A percentile compares a stretch with the other conserved stretches of the same genome.
phyloP scores from a whole-genome alignment of 2,329 filamentous ascomycete genomes.

The Fusarium verrucosum region DNA sequence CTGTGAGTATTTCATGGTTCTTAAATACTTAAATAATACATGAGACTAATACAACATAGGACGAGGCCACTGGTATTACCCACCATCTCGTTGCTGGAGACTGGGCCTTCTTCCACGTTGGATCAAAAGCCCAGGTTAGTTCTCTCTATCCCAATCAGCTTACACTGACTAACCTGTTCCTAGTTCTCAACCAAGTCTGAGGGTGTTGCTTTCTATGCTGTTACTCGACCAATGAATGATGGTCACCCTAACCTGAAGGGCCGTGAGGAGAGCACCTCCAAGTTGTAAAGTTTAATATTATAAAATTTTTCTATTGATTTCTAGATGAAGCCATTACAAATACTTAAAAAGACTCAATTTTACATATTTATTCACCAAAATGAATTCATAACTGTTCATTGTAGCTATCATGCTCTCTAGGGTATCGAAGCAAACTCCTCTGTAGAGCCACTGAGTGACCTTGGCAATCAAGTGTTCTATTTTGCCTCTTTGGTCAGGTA shows the following conservation, averaged over 20 bases:
- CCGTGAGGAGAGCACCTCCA: slow-evolving; percentile 1
- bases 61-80: slow-evolving; percentile 30
- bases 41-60: background rate
- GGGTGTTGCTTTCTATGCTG: slow-evolving; percentile 29
- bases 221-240: slow-evolving; percentile 22
- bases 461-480: too few relatives aligned
- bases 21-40: background rate
- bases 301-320: too few relatives aligned
- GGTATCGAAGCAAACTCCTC: too few relatives aligned
- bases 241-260: background rate
- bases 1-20: background rate
- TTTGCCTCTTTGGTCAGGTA: too few relatives aligned
- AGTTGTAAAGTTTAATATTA: background rate
- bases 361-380: too few relatives aligned
- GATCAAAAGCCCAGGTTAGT: slow-evolving; percentile 28
- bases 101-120: slow-evolving; percentile 34
- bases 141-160: accelerated
- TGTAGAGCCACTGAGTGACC: too few relatives aligned
- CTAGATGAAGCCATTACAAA: too few relatives aligned
- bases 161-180: background rate
- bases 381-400: too few relatives aligned
- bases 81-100: slow-evolving; percentile 34
- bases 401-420: too few relatives aligned
- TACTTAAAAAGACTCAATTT: too few relatives aligned
- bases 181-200: slow-evolving; percentile 26